Evolutionary conservation across 352 stramenopile species (phyloP).

Genomic region (Pythium monospermum): DNA sequence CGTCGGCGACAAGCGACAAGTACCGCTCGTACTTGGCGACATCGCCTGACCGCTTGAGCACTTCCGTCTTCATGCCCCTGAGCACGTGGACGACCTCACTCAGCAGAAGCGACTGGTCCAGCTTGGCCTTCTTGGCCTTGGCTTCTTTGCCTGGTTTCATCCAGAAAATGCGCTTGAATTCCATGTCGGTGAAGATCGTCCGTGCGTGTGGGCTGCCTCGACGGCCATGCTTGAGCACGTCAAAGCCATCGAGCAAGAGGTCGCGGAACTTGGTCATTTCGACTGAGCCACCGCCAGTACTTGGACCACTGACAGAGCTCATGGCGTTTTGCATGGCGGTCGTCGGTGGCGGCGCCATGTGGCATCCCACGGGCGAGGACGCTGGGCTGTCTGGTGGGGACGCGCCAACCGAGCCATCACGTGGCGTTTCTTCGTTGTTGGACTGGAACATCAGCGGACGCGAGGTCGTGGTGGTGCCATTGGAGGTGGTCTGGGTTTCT

Average conservation of each 20-base stretch:
- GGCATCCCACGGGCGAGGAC: not conserved
- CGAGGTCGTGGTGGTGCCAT: too few relatives aligned
- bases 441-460: constrained; percentile 1
- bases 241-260: constrained; percentile 63
- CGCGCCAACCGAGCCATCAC: not conserved
- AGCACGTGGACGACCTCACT: constrained; percentile 62
- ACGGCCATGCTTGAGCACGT: constrained; percentile 68
- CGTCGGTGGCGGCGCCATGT: not conserved
- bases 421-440: constrained; percentile 17
- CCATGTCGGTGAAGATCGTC: constrained; percentile 65
- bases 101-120: constrained; percentile 70
- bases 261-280: constrained; percentile 59
- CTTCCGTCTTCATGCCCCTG: constrained; percentile 73
- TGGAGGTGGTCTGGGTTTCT: too few relatives aligned
- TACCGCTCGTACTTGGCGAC: constrained; percentile 67
- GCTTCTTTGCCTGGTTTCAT: constrained; percentile 62
- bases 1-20: constrained; percentile 63
- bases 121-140: constrained; percentile 53
- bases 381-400: not conserved
- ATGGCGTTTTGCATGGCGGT: not conserved
- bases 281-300: too few relatives aligned
- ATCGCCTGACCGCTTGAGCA: constrained; percentile 71
- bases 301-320: too few relatives aligned
- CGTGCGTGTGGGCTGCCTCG: constrained; percentile 58
- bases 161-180: constrained; percentile 79